Conservation (phyloP, 441 rosid genomes). For the Erodium moschatum region DNA sequence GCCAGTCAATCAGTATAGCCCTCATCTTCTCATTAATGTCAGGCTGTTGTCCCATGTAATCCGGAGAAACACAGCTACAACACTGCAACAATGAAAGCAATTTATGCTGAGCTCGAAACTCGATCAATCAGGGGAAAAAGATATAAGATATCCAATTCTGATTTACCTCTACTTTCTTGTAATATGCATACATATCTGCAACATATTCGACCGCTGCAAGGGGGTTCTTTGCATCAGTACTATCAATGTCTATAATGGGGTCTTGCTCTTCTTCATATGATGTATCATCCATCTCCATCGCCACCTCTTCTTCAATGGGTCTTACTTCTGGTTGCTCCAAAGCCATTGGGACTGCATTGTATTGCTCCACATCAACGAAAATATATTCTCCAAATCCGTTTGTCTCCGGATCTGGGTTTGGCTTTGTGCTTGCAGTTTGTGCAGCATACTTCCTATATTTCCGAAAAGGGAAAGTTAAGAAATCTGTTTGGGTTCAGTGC, state of each 20-base stretch:
- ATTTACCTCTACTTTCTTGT: constrained; percentile 62
- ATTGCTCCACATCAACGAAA: constrained; percentile 13
- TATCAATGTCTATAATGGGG: constrained; percentile 52
- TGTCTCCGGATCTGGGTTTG: constrained; percentile 6
- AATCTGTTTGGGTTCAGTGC: too few relatives aligned
- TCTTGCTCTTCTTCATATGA: constrained; percentile 45
- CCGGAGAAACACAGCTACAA: constrained; percentile 47
- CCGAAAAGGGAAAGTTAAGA: neutral
- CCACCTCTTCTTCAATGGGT: constrained; percentile 30
- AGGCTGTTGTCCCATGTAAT: constrained; percentile 57
- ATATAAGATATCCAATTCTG: too few relatives aligned
- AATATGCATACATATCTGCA: constrained; percentile 46
- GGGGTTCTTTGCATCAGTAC: constrained; percentile 48
- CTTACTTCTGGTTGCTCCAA: constrained; percentile 14
- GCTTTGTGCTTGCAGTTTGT: constrained; percentile 12
- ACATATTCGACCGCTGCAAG: constrained; percentile 74
- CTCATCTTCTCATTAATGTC: constrained; percentile 91
- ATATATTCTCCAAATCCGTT: constrained; percentile 18
- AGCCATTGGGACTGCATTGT: constrained; percentile 14
- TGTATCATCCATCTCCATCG: constrained; percentile 56
- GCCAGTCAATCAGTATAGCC: constrained; percentile 84
- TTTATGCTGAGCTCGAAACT: too few relatives aligned
- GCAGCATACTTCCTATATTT: constrained; percentile 19
- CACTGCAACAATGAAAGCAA: constrained; percentile 32
- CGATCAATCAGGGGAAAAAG: too few relatives aligned